phyloP scores from a whole-genome alignment of 1,284 basidiomycete species.

The Polyporus tsugae region DNA sequence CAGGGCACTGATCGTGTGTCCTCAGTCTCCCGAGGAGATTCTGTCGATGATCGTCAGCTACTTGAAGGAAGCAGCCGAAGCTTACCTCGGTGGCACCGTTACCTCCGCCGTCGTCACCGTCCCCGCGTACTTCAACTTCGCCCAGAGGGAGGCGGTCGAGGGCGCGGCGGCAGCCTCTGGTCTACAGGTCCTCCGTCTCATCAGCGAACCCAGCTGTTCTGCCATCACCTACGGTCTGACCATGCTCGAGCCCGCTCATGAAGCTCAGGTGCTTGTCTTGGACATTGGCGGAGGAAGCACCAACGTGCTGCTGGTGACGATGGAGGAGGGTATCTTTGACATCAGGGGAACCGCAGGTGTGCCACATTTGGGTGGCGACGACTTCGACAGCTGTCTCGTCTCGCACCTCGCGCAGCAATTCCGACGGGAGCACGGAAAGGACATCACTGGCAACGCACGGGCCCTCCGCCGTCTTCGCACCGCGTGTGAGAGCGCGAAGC shows the following conservation, averaged over 20 bases:
- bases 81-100: conserved; percentile 88
- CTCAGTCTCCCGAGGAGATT: conserved; percentile 91
- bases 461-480: conserved; percentile 97
- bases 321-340: conserved; percentile 99
- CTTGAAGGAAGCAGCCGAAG: conserved; percentile 99
- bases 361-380: conserved; percentile 98
- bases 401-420: conserved; percentile 99
- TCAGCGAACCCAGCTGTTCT: conserved; percentile 96
- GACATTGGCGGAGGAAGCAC: conserved; percentile 99
- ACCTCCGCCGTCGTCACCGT: conserved; percentile 94
- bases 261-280: conserved; percentile 96
- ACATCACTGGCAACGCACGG: conserved; percentile 92
- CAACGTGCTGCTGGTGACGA: conserved; percentile 97
- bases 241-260: conserved; percentile 80
- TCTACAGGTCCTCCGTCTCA: conserved; percentile 94
- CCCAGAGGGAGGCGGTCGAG: conserved; percentile 95
- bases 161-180: conserved; percentile 92
- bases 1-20: too few relatives aligned
- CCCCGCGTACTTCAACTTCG: conserved; percentile 98
- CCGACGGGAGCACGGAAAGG: conserved; percentile 99
- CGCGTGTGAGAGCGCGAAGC: conserved; percentile 98
- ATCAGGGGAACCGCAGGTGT: conserved; percentile 99
- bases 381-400: conserved; percentile 98
- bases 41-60: conserved; percentile 97
- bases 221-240: conserved; percentile 96